Percentiles rank a stretch among this genome's conserved stretches.
Conservation (phyloP, 768 basidiomycete genomes). For the Rhizopogon rudus region DNA sequence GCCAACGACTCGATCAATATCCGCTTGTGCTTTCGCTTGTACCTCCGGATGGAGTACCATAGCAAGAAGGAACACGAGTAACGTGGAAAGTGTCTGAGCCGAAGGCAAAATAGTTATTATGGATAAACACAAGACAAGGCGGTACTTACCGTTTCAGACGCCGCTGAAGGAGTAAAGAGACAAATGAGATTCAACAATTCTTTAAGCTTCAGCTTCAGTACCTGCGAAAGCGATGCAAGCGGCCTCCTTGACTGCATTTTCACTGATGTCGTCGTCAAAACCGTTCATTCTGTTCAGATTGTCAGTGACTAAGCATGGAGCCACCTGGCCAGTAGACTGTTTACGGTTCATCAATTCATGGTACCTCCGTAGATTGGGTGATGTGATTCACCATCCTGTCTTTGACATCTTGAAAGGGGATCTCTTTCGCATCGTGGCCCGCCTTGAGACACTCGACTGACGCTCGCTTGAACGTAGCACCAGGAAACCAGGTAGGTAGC, state of each 20-base stretch:
- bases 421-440: slow-evolving; percentile 6
- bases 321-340: too few species aligned
- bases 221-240: slow-evolving; percentile 8
- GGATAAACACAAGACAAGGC: background rate
- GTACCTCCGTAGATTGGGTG: too few species aligned
- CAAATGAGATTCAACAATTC: background rate
- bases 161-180: background rate
- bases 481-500: slow-evolving; percentile 32
- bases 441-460: slow-evolving; percentile 10
- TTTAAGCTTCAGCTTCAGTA: background rate
- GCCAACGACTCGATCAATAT: slow-evolving; percentile 19
- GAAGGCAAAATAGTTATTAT: background rate
- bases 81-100: slow-evolving; percentile 2
- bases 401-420: slow-evolving; percentile 21
- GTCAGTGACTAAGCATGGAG: too few species aligned
- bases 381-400: slow-evolving; percentile 20
- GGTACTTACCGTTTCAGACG: slow-evolving; percentile 8
- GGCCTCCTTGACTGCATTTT: slow-evolving; percentile 5
- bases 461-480: slow-evolving; percentile 29
- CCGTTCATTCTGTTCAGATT: too few species aligned
- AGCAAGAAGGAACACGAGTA: slow-evolving; percentile 12
- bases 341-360: too few species aligned
- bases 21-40: slow-evolving; percentile 11
- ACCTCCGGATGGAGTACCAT: slow-evolving; percentile 14
- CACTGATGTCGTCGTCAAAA: background rate